A percentile compares a stretch with the other conserved stretches of the same genome.
These are phyloP conservation scores for Kazachstania psychrophila DNA, from an alignment of 805 yeast species.

Conservation along the genomic window DNA sequence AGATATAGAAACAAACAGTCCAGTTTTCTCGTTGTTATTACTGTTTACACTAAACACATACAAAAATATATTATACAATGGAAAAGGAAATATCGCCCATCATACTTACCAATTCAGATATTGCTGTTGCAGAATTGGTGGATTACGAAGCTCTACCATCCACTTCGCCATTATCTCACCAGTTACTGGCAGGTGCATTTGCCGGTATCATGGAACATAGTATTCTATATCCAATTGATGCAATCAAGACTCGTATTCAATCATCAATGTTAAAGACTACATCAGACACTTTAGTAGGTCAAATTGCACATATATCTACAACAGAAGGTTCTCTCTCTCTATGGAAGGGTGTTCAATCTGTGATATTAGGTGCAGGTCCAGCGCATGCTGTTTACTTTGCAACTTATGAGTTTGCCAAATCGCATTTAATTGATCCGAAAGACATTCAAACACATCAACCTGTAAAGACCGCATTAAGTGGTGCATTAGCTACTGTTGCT, in stretches of 20 bases:
- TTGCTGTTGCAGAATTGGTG: slow-evolving; percentile 36
- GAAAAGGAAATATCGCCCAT: no score
- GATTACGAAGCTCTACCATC: slow-evolving; percentile 92
- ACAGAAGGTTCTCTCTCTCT: slow-evolving; percentile 81
- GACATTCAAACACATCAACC: slow-evolving; percentile 49
- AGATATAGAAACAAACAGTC: no score
- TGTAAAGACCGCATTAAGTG: slow-evolving; percentile 74
- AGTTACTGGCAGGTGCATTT: slow-evolving; percentile 87
- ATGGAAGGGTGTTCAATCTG: slow-evolving; percentile 91
- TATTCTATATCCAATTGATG: slow-evolving; percentile 93
- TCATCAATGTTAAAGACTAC: slow-evolving; percentile 17
- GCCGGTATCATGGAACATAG: slow-evolving; percentile 99
- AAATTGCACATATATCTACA: slow-evolving; percentile 68
- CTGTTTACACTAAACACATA: no score
- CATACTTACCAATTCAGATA: slow-evolving; percentile 6
- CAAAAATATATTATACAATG: no score
- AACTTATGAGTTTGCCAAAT: slow-evolving; percentile 72
- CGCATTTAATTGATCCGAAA: slow-evolving; percentile 28
- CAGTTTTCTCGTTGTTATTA: no score
- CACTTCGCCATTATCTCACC: slow-evolving; percentile 72
- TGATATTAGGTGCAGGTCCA: slow-evolving; percentile 96
- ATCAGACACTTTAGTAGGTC: slow-evolving; percentile 39
- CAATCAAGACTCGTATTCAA: slow-evolving; percentile 94
- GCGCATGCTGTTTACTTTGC: slow-evolving; percentile 95
- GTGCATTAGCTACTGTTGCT: slow-evolving; percentile 85